Evolutionary conservation across 169 alveolate genomes (phyloP).

Genomic region (Eimeria nieschulzi): DNA sequence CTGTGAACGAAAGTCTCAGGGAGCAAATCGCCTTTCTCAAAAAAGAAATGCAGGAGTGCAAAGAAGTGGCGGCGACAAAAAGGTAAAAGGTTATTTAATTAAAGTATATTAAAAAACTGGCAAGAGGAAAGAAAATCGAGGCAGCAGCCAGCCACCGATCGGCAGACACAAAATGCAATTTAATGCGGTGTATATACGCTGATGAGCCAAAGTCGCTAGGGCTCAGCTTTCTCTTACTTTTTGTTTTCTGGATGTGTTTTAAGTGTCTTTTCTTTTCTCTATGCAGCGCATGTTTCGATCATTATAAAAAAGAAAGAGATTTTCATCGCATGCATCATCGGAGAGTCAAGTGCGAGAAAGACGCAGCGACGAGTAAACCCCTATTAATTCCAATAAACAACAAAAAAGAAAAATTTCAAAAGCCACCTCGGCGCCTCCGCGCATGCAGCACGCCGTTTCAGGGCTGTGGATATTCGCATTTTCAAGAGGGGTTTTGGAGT

Average conservation of each 20-base stretch:
- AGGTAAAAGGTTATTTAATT: neutral
- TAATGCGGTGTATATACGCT: neutral
- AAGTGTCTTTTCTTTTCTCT: neutral
- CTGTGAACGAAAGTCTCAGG: neutral
- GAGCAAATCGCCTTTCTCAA: slow-evolving; percentile 21
- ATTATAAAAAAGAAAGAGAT: slow-evolving; percentile 90
- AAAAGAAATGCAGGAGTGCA: neutral
- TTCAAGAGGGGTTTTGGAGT: neutral
- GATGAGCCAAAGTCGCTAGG: neutral
- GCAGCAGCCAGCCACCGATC: neutral
- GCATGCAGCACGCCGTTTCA: neutral
- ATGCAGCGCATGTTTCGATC: slow-evolving; percentile 80
- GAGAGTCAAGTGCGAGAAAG: slow-evolving; percentile 80
- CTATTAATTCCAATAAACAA: neutral
- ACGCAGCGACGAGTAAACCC: neutral
- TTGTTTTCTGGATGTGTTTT: neutral
- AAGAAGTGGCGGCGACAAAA: slow-evolving; percentile 3
- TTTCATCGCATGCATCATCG: slow-evolving; percentile 90
- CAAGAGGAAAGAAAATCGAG: neutral
- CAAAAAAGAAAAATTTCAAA: no score
- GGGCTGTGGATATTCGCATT: neutral
- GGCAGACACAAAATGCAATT: neutral
- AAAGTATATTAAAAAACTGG: neutral
- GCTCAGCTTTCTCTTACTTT: no score
- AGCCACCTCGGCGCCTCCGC: neutral